Evolutionary conservation across 495 filamentous ascomycete genomes (phyloP), one percentile per base, ranked within the genome.

Genomic region (Xylaria acuta): DNA sequence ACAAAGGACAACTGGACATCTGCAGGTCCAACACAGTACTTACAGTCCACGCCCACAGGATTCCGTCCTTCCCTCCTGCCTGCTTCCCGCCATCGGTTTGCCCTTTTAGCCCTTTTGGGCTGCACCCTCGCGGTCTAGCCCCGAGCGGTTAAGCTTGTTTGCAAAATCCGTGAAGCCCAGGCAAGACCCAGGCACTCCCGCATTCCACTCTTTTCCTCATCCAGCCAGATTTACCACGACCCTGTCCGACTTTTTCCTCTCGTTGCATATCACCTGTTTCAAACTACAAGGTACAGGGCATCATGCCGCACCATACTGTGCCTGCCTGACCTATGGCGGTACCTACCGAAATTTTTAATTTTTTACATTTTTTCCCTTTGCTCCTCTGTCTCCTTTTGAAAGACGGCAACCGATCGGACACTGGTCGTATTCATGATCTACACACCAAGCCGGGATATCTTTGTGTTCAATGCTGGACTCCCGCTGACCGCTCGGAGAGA

Each of bases 171-270:
- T 30, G 9, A 53, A 16, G 38, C 6, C 14, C 32, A 54, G 65
- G 65, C 65, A 40, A 56, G 9, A 25, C 14, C 12, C 47, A 67
- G 65, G 65, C 65, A 54, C 65, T 67, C 49, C 67, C 67, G 67
- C 67, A 60, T 45, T 60, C 32, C 67, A 32, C 53, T 69, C 67
- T 2, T 60, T 56, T 56, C 36, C 65, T 18, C 25, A 56, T 67
- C 30, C 32, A 56, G 49, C 49, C 32, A 12, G 49, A 67, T 67
- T 56, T 18, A 56, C 64, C 8, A 14, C n/a, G 18, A 51, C 45
- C 25, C 41, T 36, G 64, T 51, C 32, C 45, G 43, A 66, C 41
- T 49, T 66, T 66, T 66, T 49, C 63, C 45, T 49, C 49, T 53
- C 49, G 47, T 38, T 54, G 30, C 45, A 38, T 45, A 5, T 67